Conservation (phyloP, 2,329 filamentous ascomycete genomes). For the Penicillium italicum region DNA sequence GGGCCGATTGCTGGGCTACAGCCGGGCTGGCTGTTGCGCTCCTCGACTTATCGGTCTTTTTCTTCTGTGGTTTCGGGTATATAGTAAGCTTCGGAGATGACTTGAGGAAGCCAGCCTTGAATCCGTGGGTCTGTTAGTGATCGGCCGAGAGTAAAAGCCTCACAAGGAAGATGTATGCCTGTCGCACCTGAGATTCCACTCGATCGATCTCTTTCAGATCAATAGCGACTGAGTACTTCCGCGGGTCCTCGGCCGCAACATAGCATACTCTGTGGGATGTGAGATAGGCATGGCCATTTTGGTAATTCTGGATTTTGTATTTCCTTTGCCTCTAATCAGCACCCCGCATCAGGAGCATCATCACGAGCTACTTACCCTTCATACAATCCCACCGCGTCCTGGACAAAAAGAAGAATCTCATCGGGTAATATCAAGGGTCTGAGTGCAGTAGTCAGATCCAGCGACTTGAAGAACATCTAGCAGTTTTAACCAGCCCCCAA, state of each 20-base stretch:
- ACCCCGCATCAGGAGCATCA: slow-evolving; percentile 18
- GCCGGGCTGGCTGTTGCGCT: slow-evolving; percentile 46
- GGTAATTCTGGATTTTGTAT: slow-evolving; percentile 88
- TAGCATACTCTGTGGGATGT: slow-evolving; percentile 96
- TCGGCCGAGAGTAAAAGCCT: slow-evolving; percentile 12
- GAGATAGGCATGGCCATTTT: slow-evolving; percentile 93
- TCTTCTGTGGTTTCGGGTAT: slow-evolving; percentile 73
- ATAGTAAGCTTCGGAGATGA: slow-evolving; percentile 92
- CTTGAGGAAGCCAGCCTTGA: slow-evolving; percentile 81
- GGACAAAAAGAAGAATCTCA: slow-evolving; percentile 92
- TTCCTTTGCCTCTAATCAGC: slow-evolving; percentile 57
- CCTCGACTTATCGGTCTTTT: slow-evolving; percentile 53
- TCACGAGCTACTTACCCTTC: slow-evolving; percentile 68
- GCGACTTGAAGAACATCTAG: slow-evolving; percentile 95
- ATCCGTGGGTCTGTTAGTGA: background rate
- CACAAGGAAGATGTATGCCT: background rate
- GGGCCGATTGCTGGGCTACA: slow-evolving; percentile 27
- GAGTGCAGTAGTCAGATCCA: slow-evolving; percentile 94
- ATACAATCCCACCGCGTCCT: slow-evolving; percentile 95
- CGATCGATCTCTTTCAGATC: slow-evolving; percentile 88
- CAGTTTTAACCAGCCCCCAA: slow-evolving; percentile 33
- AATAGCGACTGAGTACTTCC: slow-evolving; percentile 77
- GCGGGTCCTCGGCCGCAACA: slow-evolving; percentile 81
- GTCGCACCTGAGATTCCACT: slow-evolving; percentile 75
- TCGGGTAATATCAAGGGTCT: slow-evolving; percentile 88